A percentile compares a stretch with the other conserved stretches of the same genome.
phyloP scores from a whole-genome alignment of 2,329 filamentous ascomycete species.

The Fusarium continuum region DNA sequence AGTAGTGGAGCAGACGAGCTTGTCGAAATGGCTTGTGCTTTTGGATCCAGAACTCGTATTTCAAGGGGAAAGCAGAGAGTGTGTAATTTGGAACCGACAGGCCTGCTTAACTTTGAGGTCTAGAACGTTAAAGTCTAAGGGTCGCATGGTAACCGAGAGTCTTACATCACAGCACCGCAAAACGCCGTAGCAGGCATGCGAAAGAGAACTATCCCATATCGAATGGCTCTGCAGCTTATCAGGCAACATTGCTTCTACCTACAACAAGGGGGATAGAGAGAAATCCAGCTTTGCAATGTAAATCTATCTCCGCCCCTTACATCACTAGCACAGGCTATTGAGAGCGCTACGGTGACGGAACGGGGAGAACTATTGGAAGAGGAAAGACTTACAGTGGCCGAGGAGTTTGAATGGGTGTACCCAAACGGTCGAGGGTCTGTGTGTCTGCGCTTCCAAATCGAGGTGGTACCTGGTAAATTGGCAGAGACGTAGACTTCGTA shows the following conservation, averaged over 20 bases:
- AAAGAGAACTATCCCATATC: neutral
- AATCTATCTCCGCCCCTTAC: neutral
- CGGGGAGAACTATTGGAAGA: constrained; percentile 10
- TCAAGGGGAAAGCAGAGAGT: constrained; percentile 3
- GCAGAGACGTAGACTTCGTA: constrained; percentile 7
- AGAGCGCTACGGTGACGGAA: neutral
- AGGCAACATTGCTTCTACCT: neutral
- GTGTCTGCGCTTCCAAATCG: constrained; percentile 25
- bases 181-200: neutral
- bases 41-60: constrained; percentile 14
- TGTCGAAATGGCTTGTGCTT: neutral
- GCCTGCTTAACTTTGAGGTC: constrained; percentile 2
- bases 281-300: neutral
- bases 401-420: constrained; percentile 14
- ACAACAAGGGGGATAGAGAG: neutral
- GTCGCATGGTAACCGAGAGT: constrained; percentile 1
- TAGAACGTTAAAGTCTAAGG: neutral
- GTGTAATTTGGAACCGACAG: constrained; percentile 14
- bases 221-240: neutral
- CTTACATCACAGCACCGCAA: neutral
- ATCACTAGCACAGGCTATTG: constrained; percentile 1
- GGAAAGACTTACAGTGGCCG: constrained; percentile 8
- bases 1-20: neutral
- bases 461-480: constrained; percentile 18
- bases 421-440: constrained; percentile 3